Base-by-base conservation (phyloP, 331 rosid species). In the Cydonia oblonga region DNA sequence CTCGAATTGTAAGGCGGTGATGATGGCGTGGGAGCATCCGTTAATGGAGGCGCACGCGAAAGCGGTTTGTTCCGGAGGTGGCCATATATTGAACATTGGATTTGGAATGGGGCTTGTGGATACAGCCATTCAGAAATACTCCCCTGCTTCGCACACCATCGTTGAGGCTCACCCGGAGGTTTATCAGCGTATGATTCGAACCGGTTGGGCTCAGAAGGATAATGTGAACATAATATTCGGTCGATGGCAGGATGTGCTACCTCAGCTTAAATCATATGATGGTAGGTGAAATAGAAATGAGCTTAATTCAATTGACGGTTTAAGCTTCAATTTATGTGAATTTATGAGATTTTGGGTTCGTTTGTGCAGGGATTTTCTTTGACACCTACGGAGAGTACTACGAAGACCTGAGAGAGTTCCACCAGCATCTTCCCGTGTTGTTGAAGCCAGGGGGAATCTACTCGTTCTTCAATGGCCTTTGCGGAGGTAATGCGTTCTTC, bases 21-120 rank as follows among this genome's bases (percentile, higher is more conserved):
- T 95, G 98, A 95, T 91, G 98, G 97, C 93, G 13, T 85, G 98
- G 96, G 98, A 95, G 88, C 91, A 87, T 66, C 98, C 97, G 7
- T 80, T 91, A 81, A 89, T 95, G 98, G 98, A 95, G 84, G 97
- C 97, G 46, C 98, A 91, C 80, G 96, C 97, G 9, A 91, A 91
- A 74, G 98, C 98, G 46, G 88, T 89, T 80, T 89, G 97, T 79
- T 88, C 92, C 5, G 95, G 87, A 5, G 96, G 96, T 68, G 96
- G 96, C 75, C 93, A 85, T 76, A 53, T 91, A 7, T 82, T 91
- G 75, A 95, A 88, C 81, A 70, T 95, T 76, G 98, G 96, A 35
- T 95, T 89, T 28, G 98, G 97, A 68, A 95, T 91, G 97, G 98
- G 96, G 24, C 89, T 95, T 26, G 97, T 91, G 74, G 98, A 95